phyloP scores from a whole-genome alignment of 768 basidiomycete species.

The Russula olivacea region DNA sequence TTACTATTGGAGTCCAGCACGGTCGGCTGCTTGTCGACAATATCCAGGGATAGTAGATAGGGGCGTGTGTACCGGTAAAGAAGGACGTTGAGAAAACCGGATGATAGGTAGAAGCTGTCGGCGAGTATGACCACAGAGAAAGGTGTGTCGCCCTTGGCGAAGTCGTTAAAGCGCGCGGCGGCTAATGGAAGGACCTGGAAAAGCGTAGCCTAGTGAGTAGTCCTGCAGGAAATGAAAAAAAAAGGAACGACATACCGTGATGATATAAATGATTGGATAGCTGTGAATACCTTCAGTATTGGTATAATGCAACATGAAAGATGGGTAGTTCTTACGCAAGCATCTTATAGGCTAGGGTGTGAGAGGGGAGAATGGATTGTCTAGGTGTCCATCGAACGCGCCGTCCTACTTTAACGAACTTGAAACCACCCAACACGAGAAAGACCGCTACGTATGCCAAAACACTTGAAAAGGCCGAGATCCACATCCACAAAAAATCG shows the following conservation, averaged over 20 bases:
- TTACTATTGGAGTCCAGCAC: background rate
- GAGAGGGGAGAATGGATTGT: slow-evolving; percentile 17
- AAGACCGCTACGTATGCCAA: slow-evolving; percentile 43
- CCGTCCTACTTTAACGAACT: slow-evolving; percentile 33
- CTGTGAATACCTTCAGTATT: slow-evolving; percentile 28
- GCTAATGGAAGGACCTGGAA: slow-evolving; percentile 38
- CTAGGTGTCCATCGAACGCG: slow-evolving; percentile 26
- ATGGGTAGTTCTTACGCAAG: slow-evolving; percentile 37
- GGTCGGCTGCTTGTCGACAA: background rate
- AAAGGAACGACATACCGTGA: slow-evolving; percentile 29
- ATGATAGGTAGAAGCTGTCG: slow-evolving; percentile 39
- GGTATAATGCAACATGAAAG: background rate
- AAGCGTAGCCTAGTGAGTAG: background rate
- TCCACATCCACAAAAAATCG: slow-evolving; percentile 52
- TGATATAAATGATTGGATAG: slow-evolving; percentile 43
- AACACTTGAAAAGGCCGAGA: slow-evolving; percentile 38
- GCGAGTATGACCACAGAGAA: slow-evolving; percentile 37
- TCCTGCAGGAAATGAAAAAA: background rate
- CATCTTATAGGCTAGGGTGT: slow-evolving; percentile 39
- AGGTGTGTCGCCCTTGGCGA: slow-evolving; percentile 31
- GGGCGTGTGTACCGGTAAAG: slow-evolving; percentile 38
- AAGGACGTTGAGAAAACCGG: slow-evolving; percentile 42
- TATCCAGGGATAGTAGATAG: slow-evolving; percentile 32
- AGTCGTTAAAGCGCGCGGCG: slow-evolving; percentile 37
- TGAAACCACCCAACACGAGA: slow-evolving; percentile 37